These are phyloP conservation scores for Hymenoscyphus infarciens DNA, from an alignment of 2,329 filamentous ascomycete genomes.

Conservation along the genomic window DNA sequence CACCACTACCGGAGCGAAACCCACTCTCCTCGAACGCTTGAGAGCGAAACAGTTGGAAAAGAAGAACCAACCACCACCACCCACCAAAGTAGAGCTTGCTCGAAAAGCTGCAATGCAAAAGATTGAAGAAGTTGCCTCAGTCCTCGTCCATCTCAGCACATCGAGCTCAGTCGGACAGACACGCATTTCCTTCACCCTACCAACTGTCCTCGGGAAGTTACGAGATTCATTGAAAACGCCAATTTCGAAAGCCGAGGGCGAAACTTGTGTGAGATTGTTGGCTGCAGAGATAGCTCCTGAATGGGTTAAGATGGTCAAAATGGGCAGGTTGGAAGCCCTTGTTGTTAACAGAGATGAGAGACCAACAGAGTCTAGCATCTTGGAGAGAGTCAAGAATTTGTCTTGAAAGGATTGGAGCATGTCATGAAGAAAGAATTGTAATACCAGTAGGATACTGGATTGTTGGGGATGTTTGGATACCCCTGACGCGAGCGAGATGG, in stretches of 20 bases:
- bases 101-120: slow-evolving; percentile 64
- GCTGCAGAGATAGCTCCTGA: slow-evolving; percentile 44
- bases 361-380: slow-evolving; percentile 27
- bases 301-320: slow-evolving; percentile 47
- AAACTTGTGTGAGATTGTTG: slow-evolving; percentile 45
- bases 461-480: slow-evolving; percentile 13
- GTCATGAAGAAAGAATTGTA: background rate
- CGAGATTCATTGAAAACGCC: slow-evolving; percentile 57
- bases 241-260: slow-evolving; percentile 46
- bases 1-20: slow-evolving; percentile 42
- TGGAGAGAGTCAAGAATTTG: slow-evolving; percentile 26
- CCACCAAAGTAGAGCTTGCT: slow-evolving; percentile 52
- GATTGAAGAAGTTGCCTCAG: slow-evolving; percentile 63
- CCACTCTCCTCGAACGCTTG: slow-evolving; percentile 72
- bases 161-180: slow-evolving; percentile 48
- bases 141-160: slow-evolving; percentile 63
- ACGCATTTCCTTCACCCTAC: slow-evolving; percentile 63
- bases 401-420: slow-evolving; percentile 14
- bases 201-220: slow-evolving; percentile 59
- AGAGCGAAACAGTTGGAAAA: slow-evolving; percentile 63
- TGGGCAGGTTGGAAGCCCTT: slow-evolving; percentile 43
- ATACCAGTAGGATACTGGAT: slow-evolving; percentile 5
- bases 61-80: slow-evolving; percentile 41
- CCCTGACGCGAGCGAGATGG: background rate
- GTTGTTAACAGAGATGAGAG: slow-evolving; percentile 40